A percentile compares a stretch with the other conserved stretches of the same genome.
phyloP scores from a whole-genome alignment of 164 flowering plant species.

The Sextonia rubra region DNA sequence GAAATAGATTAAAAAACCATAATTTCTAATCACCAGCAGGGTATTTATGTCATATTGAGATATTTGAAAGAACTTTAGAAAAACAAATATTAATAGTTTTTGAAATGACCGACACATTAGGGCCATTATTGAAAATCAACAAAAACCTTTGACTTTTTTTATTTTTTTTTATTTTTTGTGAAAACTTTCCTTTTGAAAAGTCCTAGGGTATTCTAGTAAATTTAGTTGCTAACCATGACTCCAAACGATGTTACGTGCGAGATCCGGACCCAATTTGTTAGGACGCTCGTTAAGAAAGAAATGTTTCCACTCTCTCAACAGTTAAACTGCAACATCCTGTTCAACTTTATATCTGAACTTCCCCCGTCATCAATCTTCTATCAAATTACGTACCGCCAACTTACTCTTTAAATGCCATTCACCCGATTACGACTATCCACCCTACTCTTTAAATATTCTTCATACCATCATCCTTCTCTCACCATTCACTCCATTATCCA shows the following conservation, averaged over 20 bases:
- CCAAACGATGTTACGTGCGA: neutral
- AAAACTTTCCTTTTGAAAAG: neutral
- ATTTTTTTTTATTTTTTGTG: no score
- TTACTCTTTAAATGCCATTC: neutral
- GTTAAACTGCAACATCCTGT: neutral
- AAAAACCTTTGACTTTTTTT: neutral
- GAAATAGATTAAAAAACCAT: no score
- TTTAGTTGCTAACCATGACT: no score
- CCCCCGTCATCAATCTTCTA: no score
- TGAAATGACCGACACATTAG: no score
- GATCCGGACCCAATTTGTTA: neutral
- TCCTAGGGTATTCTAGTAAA: neutral
- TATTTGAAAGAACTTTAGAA: no score
- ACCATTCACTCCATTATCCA: neutral
- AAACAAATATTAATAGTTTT: no score
- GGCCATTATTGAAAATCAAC: no score
- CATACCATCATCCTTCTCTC: neutral
- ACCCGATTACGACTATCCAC: neutral
- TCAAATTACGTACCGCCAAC: neutral
- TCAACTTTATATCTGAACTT: neutral
- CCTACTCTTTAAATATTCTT: neutral
- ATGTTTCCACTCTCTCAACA: neutral
- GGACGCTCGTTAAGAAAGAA: slow-evolving; percentile 1
- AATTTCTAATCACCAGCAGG: no score
- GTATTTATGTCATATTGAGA: no score